Conservation (phyloP, 2,329 filamentous ascomycete species). For the Coniella lustricola region DNA sequence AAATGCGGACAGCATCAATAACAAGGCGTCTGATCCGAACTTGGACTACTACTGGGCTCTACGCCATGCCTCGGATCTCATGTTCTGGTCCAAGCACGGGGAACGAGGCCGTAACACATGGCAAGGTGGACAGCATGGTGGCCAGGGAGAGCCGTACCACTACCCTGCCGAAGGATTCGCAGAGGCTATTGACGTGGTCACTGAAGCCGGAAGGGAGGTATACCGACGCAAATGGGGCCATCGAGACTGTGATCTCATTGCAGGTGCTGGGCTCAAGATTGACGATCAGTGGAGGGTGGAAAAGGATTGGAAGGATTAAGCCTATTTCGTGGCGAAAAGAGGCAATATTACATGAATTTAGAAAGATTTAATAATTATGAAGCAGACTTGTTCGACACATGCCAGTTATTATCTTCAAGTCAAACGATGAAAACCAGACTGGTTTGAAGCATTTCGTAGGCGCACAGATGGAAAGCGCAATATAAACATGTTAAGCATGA, state of each 20-base stretch:
- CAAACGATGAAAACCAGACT: too few relatives aligned
- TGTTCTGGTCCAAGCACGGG: constrained; percentile 37
- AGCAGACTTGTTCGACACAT: too few relatives aligned
- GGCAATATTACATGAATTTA: too few relatives aligned
- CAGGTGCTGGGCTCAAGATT: constrained; percentile 21
- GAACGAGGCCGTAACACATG: constrained; percentile 41
- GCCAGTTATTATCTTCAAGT: too few relatives aligned
- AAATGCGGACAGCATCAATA: too few relatives aligned
- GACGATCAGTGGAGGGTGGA: constrained; percentile 30
- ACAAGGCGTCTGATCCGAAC: constrained; percentile 21
- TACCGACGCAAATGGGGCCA: constrained; percentile 37
- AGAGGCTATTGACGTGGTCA: constrained; percentile 35
- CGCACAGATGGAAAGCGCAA: too few relatives aligned
- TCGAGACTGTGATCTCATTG: constrained; percentile 28
- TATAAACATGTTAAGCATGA: too few relatives aligned
- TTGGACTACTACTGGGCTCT: constrained; percentile 25
- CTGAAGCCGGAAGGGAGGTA: constrained; percentile 35
- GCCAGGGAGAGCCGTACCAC: constrained; percentile 46
- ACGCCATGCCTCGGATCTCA: constrained; percentile 24
- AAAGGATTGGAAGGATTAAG: constrained; percentile 27
- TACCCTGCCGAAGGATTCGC: constrained; percentile 39
- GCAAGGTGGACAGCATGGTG: constrained; percentile 45
- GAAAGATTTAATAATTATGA: too few relatives aligned
- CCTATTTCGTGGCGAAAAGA: too few relatives aligned
- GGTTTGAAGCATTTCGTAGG: too few relatives aligned